Percentiles rank a stretch among this genome's conserved stretches.
These are phyloP conservation scores for Larix kaempferi DNA, from an alignment of 75 land plant species.

Conservation along the genomic window DNA sequence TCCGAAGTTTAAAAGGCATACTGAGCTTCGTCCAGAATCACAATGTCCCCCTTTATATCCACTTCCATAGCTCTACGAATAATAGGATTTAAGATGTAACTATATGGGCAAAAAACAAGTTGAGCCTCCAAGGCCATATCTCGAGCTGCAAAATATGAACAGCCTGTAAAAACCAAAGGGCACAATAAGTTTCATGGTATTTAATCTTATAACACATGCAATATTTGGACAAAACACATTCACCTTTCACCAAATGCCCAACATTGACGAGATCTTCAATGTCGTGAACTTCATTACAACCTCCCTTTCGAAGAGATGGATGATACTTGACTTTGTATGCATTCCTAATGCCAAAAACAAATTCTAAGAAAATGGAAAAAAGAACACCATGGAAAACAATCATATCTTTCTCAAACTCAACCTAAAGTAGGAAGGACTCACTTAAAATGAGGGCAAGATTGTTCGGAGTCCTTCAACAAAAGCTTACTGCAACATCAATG, in stretches of 20 bases:
- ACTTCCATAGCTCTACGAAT: conserved; percentile 90
- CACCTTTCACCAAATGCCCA: conserved; percentile 77
- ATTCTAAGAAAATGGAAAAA: neutral
- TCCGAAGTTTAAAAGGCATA: conserved; percentile 28
- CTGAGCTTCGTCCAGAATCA: conserved; percentile 98
- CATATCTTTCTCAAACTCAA: conserved; percentile 1
- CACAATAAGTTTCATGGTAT: neutral
- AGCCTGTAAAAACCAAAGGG: conserved; percentile 45
- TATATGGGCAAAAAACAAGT: conserved; percentile 91
- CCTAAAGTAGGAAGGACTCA: conserved; percentile 22
- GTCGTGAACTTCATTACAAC: conserved; percentile 84
- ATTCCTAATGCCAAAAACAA: conserved; percentile 45
- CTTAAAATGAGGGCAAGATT: conserved; percentile 74
- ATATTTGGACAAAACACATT: neutral
- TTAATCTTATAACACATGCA: conserved; percentile 1
- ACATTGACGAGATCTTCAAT: conserved; percentile 94
- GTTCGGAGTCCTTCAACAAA: conserved; percentile 49
- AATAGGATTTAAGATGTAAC: conserved; percentile 78
- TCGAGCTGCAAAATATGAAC: conserved; percentile 92
- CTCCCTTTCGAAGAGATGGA: conserved; percentile 83
- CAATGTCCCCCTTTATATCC: conserved; percentile 70
- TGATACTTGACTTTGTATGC: conserved; percentile 72
- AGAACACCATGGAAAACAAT: neutral
- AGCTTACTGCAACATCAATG: conserved; percentile 55
- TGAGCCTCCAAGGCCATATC: conserved; percentile 76